phyloP scores from a whole-genome alignment of 768 basidiomycete species.

The Mycena albidolilacea region DNA sequence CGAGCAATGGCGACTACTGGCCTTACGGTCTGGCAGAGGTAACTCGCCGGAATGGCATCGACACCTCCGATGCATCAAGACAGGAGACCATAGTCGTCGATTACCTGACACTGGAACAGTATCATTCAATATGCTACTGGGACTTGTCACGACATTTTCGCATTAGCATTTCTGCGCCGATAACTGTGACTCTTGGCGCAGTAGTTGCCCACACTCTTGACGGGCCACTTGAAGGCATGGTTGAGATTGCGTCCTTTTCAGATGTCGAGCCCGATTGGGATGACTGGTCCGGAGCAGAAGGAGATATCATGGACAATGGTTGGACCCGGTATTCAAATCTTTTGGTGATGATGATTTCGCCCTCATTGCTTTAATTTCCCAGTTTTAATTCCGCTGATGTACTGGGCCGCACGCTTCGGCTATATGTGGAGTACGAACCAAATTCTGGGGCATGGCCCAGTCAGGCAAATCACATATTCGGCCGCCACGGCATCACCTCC shows the following conservation, averaged over 20 bases:
- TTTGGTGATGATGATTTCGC: not conserved
- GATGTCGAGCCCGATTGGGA: not conserved
- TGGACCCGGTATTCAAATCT: constrained; percentile 12
- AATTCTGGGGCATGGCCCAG: not conserved
- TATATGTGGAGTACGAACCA: not conserved
- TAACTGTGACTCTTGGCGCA: not conserved
- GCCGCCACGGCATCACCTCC: no score
- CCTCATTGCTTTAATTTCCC: not conserved
- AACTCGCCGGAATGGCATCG: no score
- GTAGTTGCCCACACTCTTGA: not conserved
- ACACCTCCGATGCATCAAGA: no score
- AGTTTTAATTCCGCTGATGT: not conserved
- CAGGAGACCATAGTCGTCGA: not conserved
- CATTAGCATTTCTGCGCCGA: not conserved
- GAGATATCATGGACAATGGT: not conserved
- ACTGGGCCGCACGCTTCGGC: no score
- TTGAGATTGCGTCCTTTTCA: constrained; percentile 8
- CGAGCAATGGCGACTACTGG: no score
- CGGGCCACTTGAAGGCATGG: not conserved
- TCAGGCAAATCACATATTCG: not conserved
- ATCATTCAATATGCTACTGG: not conserved
- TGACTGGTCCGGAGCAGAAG: not conserved
- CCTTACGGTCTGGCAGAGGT: no score
- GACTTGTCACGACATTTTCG: not conserved
- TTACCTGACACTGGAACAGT: not conserved